phyloP scores from a whole-genome alignment of 2,329 filamentous ascomycete species.

The Keithomyces neogunnii region DNA sequence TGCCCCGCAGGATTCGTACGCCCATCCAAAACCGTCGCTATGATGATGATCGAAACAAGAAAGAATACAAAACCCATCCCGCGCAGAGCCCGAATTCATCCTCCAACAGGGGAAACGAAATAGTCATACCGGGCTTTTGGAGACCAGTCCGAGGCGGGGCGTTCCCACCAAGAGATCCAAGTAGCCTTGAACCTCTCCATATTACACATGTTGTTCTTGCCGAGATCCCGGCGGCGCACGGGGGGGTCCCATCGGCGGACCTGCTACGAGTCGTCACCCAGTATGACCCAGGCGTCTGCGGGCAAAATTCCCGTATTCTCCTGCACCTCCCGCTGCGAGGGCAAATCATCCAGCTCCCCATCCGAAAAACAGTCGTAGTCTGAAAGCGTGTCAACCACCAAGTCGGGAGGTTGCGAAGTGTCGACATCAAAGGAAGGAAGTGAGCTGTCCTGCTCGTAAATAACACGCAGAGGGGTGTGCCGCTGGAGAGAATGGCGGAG shows the following conservation, averaged over 20 bases:
- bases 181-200: not conserved
- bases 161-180: constrained; percentile 15
- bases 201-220: constrained; percentile 5
- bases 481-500: constrained; percentile 9
- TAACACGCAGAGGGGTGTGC: constrained; percentile 26
- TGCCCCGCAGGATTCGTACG: not conserved
- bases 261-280: constrained; percentile 39
- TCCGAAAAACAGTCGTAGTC: constrained; percentile 30
- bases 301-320: constrained; percentile 18
- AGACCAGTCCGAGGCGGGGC: constrained; percentile 30
- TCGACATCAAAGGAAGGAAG: constrained; percentile 25
- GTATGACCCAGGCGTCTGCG: constrained; percentile 32
- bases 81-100: not conserved
- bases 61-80: not conserved
- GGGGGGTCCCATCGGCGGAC: constrained; percentile 26
- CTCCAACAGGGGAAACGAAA: constrained; percentile 8
- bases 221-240: constrained; percentile 19
- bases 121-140: constrained; percentile 18
- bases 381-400: constrained; percentile 23
- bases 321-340: constrained; percentile 21
- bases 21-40: not conserved
- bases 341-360: constrained; percentile 23
- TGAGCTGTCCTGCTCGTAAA: constrained; percentile 30
- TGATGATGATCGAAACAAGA: not conserved
- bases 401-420: constrained; percentile 26